Conservation (phyloP, 495 filamentous ascomycete species). For the Aspergillus campestris region DNA sequence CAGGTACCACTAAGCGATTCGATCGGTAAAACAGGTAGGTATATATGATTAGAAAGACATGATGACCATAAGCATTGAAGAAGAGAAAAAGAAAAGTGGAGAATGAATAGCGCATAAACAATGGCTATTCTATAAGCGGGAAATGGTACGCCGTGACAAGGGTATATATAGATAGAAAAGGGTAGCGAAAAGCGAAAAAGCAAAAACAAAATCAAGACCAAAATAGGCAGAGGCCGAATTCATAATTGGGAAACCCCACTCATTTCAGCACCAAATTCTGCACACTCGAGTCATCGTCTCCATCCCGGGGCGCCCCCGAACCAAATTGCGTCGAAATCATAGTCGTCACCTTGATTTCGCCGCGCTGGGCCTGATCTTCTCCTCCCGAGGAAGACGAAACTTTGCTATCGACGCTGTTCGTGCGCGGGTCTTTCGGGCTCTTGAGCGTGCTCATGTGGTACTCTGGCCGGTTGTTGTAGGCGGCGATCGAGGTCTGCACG, state of each 20-base stretch:
- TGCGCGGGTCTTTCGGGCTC: background rate
- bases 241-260: no score
- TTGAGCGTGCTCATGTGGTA: constrained; percentile 15
- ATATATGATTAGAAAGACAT: background rate
- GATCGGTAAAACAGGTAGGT: background rate
- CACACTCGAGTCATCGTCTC: constrained; percentile 19
- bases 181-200: background rate
- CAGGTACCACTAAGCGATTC: background rate
- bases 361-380: background rate
- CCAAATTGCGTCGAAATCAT: constrained; percentile 20
- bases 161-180: no score
- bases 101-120: background rate
- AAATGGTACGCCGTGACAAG: no score
- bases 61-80: background rate
- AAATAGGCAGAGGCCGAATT: no score
- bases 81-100: background rate
- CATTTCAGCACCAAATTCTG: constrained; percentile 17
- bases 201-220: constrained; percentile 1
- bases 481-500: constrained; percentile 18
- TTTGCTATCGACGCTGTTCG: constrained; percentile 4
- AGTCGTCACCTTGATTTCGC: constrained; percentile 26
- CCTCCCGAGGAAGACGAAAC: background rate
- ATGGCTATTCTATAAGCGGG: no score
- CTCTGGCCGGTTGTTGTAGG: constrained; percentile 5
- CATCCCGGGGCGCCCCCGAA: background rate